phyloP scores from a whole-genome alignment of 2,329 filamentous ascomycete genomes.

The Basipetospora chlamydospora region DNA sequence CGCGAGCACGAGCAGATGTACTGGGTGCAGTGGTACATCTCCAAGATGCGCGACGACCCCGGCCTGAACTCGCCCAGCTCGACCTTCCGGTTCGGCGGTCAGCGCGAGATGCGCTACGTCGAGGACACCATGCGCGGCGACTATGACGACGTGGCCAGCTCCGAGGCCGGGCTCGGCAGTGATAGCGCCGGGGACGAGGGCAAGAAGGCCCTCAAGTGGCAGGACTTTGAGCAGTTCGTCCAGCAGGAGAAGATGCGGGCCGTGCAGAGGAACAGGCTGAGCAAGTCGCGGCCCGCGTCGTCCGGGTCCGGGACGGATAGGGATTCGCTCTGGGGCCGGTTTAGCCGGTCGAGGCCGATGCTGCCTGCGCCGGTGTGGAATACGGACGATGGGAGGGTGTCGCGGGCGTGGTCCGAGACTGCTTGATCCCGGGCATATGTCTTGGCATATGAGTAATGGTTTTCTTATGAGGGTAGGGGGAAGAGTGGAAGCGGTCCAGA shows the following conservation, averaged over 20 bases:
- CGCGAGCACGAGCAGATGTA: conserved; percentile 49
- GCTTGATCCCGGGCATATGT: neutral
- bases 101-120: conserved; percentile 4
- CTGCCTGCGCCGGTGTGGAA: conserved; percentile 1
- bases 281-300: conserved; percentile 1
- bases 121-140: neutral
- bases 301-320: neutral
- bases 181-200: neutral
- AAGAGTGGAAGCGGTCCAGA: neutral
- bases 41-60: conserved; percentile 14
- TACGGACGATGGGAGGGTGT: conserved; percentile 2
- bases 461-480: no score
- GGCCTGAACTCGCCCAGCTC: conserved; percentile 2
- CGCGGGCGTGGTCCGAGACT: conserved; percentile 5
- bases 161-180: neutral
- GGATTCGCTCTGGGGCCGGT: conserved; percentile 1
- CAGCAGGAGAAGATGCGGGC: neutral
- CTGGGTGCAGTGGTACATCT: conserved; percentile 28
- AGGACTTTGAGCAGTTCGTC: conserved; percentile 1
- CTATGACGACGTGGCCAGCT: neutral
- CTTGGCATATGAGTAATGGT: no score
- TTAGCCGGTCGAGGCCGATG: neutral
- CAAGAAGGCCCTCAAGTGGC: neutral
- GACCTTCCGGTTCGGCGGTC: conserved; percentile 2
- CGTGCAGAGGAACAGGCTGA: conserved; percentile 2